A percentile compares a stretch with the other conserved stretches of the same genome.
Conservation (phyloP, 2,329 filamentous ascomycete genomes). For the Aaosphaeria pasadenensis region DNA sequence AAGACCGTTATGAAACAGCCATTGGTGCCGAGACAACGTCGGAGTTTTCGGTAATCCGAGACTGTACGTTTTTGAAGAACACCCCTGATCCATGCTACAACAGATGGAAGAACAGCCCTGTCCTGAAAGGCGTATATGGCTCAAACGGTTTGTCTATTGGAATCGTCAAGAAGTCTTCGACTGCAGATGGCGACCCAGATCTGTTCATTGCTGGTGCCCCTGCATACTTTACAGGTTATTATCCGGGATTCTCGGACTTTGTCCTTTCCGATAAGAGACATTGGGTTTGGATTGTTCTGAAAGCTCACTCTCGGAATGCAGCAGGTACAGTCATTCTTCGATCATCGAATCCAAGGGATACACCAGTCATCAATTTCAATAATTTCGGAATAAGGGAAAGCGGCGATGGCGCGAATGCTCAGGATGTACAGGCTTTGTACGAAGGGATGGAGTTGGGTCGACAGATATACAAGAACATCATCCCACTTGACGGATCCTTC, state of each 20-base stretch:
- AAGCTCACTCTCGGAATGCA: conserved; percentile 60
- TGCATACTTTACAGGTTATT: conserved; percentile 53
- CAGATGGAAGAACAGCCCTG: conserved; percentile 38
- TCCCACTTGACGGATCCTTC: conserved; percentile 45
- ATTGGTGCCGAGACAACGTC: conserved; percentile 44
- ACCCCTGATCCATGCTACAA: conserved; percentile 44
- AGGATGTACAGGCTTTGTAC: conserved; percentile 51
- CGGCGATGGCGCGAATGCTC: conserved; percentile 55
- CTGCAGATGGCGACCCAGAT: conserved; percentile 46
- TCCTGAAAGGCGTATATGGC: conserved; percentile 43
- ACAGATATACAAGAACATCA: conserved; percentile 34
- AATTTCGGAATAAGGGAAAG: conserved; percentile 46
- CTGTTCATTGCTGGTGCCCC: conserved; percentile 55
- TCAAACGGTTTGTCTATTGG: conserved; percentile 54
- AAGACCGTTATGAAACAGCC: conserved; percentile 55
- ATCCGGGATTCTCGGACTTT: conserved; percentile 51
- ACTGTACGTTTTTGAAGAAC: conserved; percentile 37
- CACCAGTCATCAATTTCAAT: conserved; percentile 52
- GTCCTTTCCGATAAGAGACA: conserved; percentile 43
- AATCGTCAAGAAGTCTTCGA: conserved; percentile 41
- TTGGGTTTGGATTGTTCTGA: conserved; percentile 53
- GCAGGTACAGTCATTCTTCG: conserved; percentile 59
- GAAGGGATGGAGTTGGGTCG: conserved; percentile 57
- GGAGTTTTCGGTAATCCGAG: conserved; percentile 33
- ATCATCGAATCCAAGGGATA: conserved; percentile 60